phyloP scores from a whole-genome alignment of 2,329 filamentous ascomycete species.

The Domatiomyces catenatus region DNA sequence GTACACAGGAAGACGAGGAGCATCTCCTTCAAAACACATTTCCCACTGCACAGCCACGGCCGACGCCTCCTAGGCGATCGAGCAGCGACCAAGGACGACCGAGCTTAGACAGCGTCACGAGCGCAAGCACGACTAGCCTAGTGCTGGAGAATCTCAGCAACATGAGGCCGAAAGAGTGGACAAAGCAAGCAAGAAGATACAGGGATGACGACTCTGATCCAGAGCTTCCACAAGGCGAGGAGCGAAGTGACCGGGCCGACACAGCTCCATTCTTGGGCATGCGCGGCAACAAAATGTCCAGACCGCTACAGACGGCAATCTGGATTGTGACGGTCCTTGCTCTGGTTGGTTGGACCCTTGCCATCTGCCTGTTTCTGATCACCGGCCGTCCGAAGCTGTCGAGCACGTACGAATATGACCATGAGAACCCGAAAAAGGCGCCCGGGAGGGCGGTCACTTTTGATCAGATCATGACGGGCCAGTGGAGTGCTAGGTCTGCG shows the following conservation, averaged over 20 bases:
- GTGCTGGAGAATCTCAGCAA: constrained; percentile 19
- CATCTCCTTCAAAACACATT: background rate
- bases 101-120: constrained; percentile 15
- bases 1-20: background rate
- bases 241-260: constrained; percentile 2
- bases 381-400: constrained; percentile 22
- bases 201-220: constrained; percentile 19
- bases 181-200: constrained; percentile 3
- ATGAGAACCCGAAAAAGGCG: constrained; percentile 22
- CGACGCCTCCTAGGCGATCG: no score
- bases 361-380: constrained; percentile 29
- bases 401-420: constrained; percentile 18
- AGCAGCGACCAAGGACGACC: background rate
- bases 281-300: constrained; percentile 13
- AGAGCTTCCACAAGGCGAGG: constrained; percentile 15
- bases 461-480: constrained; percentile 26
- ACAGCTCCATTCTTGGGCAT: background rate
- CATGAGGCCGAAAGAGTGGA: background rate
- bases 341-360: constrained; percentile 30
- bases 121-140: constrained; percentile 18
- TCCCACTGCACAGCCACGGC: no score
- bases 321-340: constrained; percentile 29
- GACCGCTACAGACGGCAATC: constrained; percentile 23
- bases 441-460: constrained; percentile 29
- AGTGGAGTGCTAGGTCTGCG: constrained; percentile 26